Percentiles rank a stretch among this genome's conserved stretches.
phyloP scores from a whole-genome alignment of 371 early-diverging fungal genomes.

The Blakeslea trispora region DNA sequence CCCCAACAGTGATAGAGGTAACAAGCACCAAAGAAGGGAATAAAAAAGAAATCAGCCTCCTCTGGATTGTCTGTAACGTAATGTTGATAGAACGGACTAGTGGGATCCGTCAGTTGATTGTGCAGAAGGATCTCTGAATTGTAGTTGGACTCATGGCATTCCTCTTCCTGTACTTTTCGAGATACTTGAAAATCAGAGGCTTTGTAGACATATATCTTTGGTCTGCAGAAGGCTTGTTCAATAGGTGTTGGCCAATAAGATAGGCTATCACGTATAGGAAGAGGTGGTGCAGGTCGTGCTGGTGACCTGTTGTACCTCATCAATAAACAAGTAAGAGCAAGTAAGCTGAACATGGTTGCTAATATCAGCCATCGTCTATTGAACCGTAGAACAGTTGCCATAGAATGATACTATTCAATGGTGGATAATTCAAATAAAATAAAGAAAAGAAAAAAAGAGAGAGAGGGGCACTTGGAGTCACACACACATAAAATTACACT shows the following conservation, averaged over 20 bases:
- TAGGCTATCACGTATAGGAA: slow-evolving; percentile 31
- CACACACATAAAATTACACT: no score
- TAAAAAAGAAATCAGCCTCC: slow-evolving; percentile 57
- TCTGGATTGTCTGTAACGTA: slow-evolving; percentile 56
- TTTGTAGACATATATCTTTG: slow-evolving; percentile 60
- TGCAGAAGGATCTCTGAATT: slow-evolving; percentile 49
- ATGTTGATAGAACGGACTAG: slow-evolving; percentile 38
- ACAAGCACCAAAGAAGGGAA: slow-evolving; percentile 60
- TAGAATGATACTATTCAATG: neutral
- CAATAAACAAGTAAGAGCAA: neutral
- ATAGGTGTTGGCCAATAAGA: slow-evolving; percentile 57
- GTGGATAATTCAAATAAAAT: no score
- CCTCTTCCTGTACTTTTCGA: slow-evolving; percentile 28
- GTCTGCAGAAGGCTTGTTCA: slow-evolving; percentile 49
- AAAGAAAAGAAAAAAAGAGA: neutral
- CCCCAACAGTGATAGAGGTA: slow-evolving; percentile 56
- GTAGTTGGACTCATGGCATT: slow-evolving; percentile 49
- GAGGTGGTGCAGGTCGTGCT: slow-evolving; percentile 36
- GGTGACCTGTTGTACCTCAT: slow-evolving; percentile 2
- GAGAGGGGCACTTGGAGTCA: neutral
- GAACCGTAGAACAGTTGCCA: slow-evolving; percentile 18
- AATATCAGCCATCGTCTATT: slow-evolving; percentile 20
- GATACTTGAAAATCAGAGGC: slow-evolving; percentile 43
- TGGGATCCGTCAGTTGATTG: slow-evolving; percentile 47
- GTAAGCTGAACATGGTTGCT: slow-evolving; percentile 4